Conservation (phyloP, 306 rosid species). For the Benincasa hispida region DNA sequence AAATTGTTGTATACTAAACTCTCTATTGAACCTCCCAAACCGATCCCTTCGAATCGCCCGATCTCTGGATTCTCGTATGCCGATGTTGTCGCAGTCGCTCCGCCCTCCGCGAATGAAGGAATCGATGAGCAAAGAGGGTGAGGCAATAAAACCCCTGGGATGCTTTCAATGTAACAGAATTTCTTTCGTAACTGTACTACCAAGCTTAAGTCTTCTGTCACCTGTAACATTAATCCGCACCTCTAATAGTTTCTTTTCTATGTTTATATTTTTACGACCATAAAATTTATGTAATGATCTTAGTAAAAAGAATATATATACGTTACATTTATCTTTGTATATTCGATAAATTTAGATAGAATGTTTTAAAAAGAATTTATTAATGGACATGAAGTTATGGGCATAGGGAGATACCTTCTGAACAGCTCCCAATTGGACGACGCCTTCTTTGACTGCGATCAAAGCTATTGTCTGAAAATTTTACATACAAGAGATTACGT, state of each 20-base stretch:
- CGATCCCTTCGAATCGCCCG: constrained; percentile 34
- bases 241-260: too few species aligned
- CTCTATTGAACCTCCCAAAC: constrained; percentile 7
- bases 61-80: constrained; percentile 27
- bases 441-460: constrained; percentile 96
- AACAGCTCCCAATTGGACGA: constrained; percentile 82
- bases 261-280: too few species aligned
- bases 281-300: too few species aligned
- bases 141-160: constrained; percentile 92
- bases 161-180: constrained; percentile 87
- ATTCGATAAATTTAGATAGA: too few species aligned
- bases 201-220: constrained; percentile 77
- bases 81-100: neutral
- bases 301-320: too few species aligned
- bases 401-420: constrained; percentile 37
- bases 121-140: constrained; percentile 72
- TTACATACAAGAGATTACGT: too few species aligned
- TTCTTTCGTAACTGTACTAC: constrained; percentile 72
- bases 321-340: too few species aligned
- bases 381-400: neutral
- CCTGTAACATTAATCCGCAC: constrained; percentile 16
- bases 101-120: constrained; percentile 9
- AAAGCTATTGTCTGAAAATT: constrained; percentile 75
- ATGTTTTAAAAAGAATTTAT: too few species aligned
- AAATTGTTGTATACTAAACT: constrained; percentile 22